These are phyloP conservation scores for Kazachstania taianensis DNA, from an alignment of 805 yeast genomes.

Conservation along the genomic window DNA sequence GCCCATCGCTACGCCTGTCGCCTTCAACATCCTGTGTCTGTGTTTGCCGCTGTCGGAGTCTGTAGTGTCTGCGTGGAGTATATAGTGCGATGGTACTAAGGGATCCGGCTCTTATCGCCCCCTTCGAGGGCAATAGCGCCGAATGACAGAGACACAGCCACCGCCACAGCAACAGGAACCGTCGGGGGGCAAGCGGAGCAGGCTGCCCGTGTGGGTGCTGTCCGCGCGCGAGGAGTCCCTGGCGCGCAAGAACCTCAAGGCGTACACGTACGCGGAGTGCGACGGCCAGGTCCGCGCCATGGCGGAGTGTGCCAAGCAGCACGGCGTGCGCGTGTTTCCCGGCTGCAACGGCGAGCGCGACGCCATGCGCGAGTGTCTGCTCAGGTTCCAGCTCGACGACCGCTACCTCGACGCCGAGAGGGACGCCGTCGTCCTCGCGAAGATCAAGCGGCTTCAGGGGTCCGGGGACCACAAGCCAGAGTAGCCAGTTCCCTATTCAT, in stretches of 20 bases:
- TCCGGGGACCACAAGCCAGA: too few relatives aligned
- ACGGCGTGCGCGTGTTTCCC: conserved; percentile 58
- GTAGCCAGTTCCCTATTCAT: too few relatives aligned
- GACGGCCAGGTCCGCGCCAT: conserved; percentile 56
- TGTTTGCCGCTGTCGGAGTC: too few relatives aligned
- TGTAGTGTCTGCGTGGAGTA: too few relatives aligned
- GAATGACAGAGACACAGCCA: neutral
- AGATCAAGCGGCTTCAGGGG: conserved; percentile 33
- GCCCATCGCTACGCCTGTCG: conserved; percentile 21
- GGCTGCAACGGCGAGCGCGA: conserved; percentile 51
- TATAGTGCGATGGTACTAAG: too few relatives aligned
- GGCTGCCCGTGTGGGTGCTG: conserved; percentile 64
- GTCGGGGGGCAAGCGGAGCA: conserved; percentile 5
- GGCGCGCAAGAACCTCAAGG: conserved; percentile 61
- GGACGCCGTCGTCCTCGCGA: conserved; percentile 52
- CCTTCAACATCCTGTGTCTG: conserved; percentile 20
- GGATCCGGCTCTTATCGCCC: neutral
- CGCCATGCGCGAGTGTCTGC: conserved; percentile 54
- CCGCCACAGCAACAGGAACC: neutral
- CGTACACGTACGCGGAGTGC: conserved; percentile 53
- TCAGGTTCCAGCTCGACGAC: conserved; percentile 42
- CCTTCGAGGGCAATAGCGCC: too few relatives aligned
- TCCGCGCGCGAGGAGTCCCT: conserved; percentile 70
- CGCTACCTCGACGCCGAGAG: conserved; percentile 62
- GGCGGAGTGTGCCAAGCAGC: conserved; percentile 53